Base-by-base conservation (phyloP, 345 rosid genomes). In the Adansonia digitata region DNA sequence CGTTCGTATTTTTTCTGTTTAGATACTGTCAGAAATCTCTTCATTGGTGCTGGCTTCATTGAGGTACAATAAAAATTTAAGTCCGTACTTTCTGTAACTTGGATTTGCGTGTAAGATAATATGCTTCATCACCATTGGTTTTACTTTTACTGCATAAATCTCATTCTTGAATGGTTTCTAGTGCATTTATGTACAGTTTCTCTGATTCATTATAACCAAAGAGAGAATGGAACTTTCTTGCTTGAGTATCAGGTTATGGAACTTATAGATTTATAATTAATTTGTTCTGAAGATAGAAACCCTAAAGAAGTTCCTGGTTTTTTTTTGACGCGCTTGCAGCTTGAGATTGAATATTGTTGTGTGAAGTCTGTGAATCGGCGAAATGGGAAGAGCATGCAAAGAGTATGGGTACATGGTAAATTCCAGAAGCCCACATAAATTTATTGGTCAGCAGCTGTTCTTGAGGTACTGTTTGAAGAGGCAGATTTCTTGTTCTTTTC, bases 341-440 rank as follows among this genome's bases (percentile, higher is more conserved):
- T 86, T 74, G 98, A 92, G 87, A 89, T 94, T 55, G 92, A 90
- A 52, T 82, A 92, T 75, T 92, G 97, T 77, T 92, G 98, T 75
- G 85, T 92, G 26, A 88, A 84, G 75, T 88, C 95, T 9, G 81
- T 86, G 64, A 91, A 94, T 74, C 88, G 92, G 37, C 77, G 85
- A 75, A 92, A 83, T 74, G 88, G 89, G 62, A 92, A 85, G 85
- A 83, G 57, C 79, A 88, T 94, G 98, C 75, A 49, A 69, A 85
- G 97, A 81, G 95, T 94, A 56, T 94, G 95, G 97, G 91, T 92
- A 61, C 98, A 94, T 40, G 98, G 92, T 79, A 92, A 94, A 87
- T 94, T 92, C 82, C 87, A 83, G 81, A 92, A 87, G 80, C 92
- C 97, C 2, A 0, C 18, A 1, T 82, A 73, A 83, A 69, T 56